Evolutionary conservation across 1,139 yeast genomes (phyloP), one percentile per base, ranked within the genome.

Genomic region (Hyphopichia wangnamkhiaoensis): DNA sequence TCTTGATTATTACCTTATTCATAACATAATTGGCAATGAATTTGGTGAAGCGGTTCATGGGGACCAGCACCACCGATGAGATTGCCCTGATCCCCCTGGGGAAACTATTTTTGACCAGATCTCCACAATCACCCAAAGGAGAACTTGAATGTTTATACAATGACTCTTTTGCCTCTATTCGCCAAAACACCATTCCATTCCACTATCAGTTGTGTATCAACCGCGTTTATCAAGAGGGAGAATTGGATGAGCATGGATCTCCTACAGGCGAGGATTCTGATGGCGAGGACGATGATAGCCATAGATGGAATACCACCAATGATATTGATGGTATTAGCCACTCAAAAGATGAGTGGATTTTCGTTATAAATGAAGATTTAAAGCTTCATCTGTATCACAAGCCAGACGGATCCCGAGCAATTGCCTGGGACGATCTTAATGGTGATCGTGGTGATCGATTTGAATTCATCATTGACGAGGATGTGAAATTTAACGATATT

Each of bases 381-480:
- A 68, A 66, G 42, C 71, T 78, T 49, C 74, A 68, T 60, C 70
- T 71, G 23, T 53, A 56, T 40, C 62, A 59, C 17, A 61, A 58
- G 39, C 40, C 53, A 24, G 63, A 65, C 41, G 71, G 73, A 2
- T 46, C 58, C 10, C 53, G 49, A 32, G 80, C 84, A 1, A 75
- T 93, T 33, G 72, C 82, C 0, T 93, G 98, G 98, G 69, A 68
- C 19, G 96, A 93, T 50, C 58, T 82, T 37, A 84, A 84, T 37
- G 96, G 96, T 23, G 96, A 89, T 50, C 70, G 73, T n/a, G 97
- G 91, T 13, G 98, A 91, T 56, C 67, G 74, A 44, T 90, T 85
- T 61, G 95, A 89, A 60, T 91, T 89, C 62, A 73, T 85, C 16
- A 78, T 90, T 40, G 89, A 82, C 45, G 76, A 76, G 34, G 73